Conservation (phyloP, 1,284 basidiomycete species). For the Athelia sp. region DNA sequence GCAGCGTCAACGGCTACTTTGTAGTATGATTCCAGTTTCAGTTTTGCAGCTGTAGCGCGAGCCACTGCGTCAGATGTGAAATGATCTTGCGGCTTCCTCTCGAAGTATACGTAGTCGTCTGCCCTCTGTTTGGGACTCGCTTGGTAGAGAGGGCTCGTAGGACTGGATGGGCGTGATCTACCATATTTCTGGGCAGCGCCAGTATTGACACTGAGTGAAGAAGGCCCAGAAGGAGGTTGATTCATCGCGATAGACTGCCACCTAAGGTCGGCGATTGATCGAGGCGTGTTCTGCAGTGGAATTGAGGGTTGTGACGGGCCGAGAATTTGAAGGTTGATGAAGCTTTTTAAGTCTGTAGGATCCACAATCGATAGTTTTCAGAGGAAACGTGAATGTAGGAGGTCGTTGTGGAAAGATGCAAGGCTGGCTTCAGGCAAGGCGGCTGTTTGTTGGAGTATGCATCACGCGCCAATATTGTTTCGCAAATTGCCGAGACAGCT, state of each 20-base stretch:
- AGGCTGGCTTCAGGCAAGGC: neutral
- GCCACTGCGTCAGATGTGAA: conserved; percentile 90
- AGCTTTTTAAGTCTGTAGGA: neutral
- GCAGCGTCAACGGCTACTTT: conserved; percentile 38
- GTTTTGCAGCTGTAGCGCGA: conserved; percentile 91
- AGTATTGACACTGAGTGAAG: neutral
- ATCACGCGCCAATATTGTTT: too few species aligned
- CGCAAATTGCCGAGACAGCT: too few species aligned
- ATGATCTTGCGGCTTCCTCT: conserved; percentile 68
- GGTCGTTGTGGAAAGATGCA: neutral
- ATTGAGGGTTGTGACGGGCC: neutral
- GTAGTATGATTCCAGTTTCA: conserved; percentile 82
- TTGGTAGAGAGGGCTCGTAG: neutral
- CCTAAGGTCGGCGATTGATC: neutral
- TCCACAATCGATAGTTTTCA: neutral
- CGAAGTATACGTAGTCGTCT: conserved; percentile 91
- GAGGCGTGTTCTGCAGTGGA: neutral
- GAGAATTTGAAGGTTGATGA: neutral
- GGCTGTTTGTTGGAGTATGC: too few species aligned
- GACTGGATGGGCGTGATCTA: neutral
- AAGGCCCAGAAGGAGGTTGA: neutral
- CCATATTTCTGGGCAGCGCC: neutral
- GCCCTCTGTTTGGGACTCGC: conserved; percentile 16
- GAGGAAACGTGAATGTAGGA: neutral
- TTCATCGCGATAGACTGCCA: neutral